These are phyloP conservation scores for Jasminum sambac DNA, from an alignment of 257 asterid genomes.

Conservation along the genomic window DNA sequence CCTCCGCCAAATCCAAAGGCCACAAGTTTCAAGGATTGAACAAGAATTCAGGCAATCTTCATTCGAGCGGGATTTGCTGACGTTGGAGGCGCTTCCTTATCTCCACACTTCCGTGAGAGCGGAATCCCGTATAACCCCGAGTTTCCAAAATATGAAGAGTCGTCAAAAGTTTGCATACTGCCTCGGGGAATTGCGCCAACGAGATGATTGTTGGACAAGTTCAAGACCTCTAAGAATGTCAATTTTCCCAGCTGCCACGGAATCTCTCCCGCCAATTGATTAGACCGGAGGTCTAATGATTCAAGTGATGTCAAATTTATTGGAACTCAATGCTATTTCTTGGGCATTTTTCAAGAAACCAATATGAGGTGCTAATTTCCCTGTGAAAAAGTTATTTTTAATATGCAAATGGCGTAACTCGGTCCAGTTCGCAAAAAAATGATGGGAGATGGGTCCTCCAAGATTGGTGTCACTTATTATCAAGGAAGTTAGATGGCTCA, in stretches of 20 bases:
- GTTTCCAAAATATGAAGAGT: too few species aligned
- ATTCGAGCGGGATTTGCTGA: too few species aligned
- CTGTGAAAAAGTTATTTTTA: conserved; percentile 27
- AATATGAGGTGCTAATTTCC: conserved; percentile 39
- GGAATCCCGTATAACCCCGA: not conserved
- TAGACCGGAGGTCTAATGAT: conserved; percentile 27
- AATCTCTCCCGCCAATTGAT: conserved; percentile 23
- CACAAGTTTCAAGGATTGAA: too few species aligned
- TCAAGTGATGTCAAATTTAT: too few species aligned
- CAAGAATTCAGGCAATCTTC: too few species aligned
- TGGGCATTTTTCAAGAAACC: conserved; percentile 27
- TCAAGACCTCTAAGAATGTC: conserved; percentile 16
- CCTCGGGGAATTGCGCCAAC: conserved; percentile 20
- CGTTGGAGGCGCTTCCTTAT: too few species aligned
- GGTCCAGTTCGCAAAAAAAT: not conserved
- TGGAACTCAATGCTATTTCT: too few species aligned
- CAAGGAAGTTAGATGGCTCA: conserved; percentile 13
- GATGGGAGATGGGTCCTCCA: conserved; percentile 35
- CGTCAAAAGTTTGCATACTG: conserved; percentile 9
- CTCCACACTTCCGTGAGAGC: not conserved
- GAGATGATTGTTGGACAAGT: conserved; percentile 24
- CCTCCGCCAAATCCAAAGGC: too few species aligned
- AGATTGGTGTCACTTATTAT: conserved; percentile 33
- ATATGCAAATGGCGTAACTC: not conserved
- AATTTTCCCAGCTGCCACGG: conserved; percentile 7